Conservation (phyloP, 192 early-diverging fungal species). For the Coemansia sp. region DNA sequence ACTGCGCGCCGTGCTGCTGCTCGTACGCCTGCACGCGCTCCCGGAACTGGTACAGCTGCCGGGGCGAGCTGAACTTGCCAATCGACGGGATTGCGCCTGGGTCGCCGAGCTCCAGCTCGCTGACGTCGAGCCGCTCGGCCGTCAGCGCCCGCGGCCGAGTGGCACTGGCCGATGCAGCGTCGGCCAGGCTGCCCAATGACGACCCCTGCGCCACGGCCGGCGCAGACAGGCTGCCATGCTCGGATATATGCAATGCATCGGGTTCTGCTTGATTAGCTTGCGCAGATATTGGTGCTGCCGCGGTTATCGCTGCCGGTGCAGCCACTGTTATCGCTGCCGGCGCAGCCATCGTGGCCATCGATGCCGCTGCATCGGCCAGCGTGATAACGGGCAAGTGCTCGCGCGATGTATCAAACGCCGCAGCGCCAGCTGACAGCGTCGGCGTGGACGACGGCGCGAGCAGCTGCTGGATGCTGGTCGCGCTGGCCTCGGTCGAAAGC, state of each 20-base stretch:
- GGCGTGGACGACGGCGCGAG: not conserved
- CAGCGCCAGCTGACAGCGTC: not conserved
- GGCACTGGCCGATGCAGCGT: not conserved
- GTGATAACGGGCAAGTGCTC: not conserved
- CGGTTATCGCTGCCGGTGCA: constrained; percentile 7
- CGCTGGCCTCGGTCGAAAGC: not conserved
- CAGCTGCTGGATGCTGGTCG: not conserved
- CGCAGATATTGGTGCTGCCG: not conserved
- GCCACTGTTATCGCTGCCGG: too few species aligned
- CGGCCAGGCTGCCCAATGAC: constrained; percentile 3
- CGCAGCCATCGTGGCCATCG: not conserved
- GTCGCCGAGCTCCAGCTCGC: constrained; percentile 12
- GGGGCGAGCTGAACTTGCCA: constrained; percentile 32
- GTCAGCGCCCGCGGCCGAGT: not conserved
- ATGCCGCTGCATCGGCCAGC: constrained; percentile 8
- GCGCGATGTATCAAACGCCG: not conserved
- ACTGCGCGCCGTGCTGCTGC: constrained; percentile 18
- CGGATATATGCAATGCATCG: not conserved
- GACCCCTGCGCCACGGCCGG: not conserved
- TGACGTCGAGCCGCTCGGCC: constrained; percentile 2
- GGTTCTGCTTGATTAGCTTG: not conserved
- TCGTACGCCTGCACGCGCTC: constrained; percentile 25
- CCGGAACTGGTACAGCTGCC: constrained; percentile 28
- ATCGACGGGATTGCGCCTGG: constrained; percentile 37
- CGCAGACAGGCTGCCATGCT: not conserved